phyloP scores from a whole-genome alignment of 1,139 yeast genomes.

The Candida mesenterica region DNA sequence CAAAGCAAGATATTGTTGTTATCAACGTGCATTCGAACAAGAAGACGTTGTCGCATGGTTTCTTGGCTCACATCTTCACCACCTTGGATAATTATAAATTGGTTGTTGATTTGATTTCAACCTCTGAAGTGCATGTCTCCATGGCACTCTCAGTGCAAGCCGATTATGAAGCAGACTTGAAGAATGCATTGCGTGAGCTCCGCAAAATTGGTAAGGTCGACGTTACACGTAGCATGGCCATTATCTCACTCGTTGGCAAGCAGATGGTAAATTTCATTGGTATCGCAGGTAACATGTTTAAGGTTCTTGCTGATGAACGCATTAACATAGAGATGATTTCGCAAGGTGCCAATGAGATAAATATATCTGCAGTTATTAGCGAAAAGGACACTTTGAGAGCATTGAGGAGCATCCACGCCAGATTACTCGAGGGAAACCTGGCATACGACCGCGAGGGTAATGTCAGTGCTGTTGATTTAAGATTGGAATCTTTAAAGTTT shows the following conservation, averaged over 20 bases:
- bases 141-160: slow-evolving; percentile 85
- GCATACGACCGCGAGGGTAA: slow-evolving; percentile 21
- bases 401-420: slow-evolving; percentile 78
- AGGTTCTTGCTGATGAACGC: slow-evolving; percentile 86
- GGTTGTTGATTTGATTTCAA: slow-evolving; percentile 93
- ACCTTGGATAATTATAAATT: slow-evolving; percentile 80
- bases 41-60: slow-evolving; percentile 91
- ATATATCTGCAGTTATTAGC: slow-evolving; percentile 91
- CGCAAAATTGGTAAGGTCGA: slow-evolving; percentile 84
- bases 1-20: slow-evolving; percentile 89
- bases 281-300: slow-evolving; percentile 96
- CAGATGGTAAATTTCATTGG: slow-evolving; percentile 97
- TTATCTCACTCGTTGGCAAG: slow-evolving; percentile 90
- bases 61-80: slow-evolving; percentile 85
- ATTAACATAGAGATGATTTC: slow-evolving; percentile 97
- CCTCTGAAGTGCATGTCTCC: slow-evolving; percentile 96
- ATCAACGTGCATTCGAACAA: slow-evolving; percentile 91
- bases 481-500: slow-evolving; percentile 35
- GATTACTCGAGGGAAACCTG: slow-evolving; percentile 53
- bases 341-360: slow-evolving; percentile 97
- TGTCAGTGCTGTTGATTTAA: slow-evolving; percentile 35
- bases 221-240: slow-evolving; percentile 82
- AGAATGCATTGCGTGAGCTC: slow-evolving; percentile 73
- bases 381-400: slow-evolving; percentile 83
- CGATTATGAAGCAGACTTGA: slow-evolving; percentile 59